A percentile compares a stretch with the other conserved stretches of the same genome.
These are phyloP conservation scores for Adansonia gregorii DNA, from an alignment of 441 rosid species.

Conservation along the genomic window DNA sequence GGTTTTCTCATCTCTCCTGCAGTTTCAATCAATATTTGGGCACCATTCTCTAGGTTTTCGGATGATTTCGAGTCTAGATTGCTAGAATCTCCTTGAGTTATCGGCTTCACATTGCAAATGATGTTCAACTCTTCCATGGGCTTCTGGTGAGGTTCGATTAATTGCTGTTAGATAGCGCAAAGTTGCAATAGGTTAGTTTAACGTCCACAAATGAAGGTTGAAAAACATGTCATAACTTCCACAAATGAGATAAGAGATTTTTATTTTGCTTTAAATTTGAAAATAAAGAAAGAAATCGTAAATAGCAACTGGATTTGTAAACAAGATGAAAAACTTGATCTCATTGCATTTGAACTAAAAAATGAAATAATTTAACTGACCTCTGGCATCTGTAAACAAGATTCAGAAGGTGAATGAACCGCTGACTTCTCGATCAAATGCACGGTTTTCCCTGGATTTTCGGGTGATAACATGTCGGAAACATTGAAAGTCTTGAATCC, in stretches of 20 bases:
- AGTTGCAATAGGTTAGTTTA: slow-evolving; percentile 16
- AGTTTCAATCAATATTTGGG: slow-evolving; percentile 18
- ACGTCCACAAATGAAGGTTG: background rate
- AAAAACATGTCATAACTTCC: background rate
- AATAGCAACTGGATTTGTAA: background rate
- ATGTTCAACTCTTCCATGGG: slow-evolving; percentile 40
- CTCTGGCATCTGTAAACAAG: slow-evolving; percentile 36
- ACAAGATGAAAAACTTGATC: background rate
- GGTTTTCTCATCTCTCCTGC: slow-evolving; percentile 26
- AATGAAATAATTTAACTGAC: slow-evolving; percentile 40
- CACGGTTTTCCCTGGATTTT: slow-evolving; percentile 23
- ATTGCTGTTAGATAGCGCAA: slow-evolving; percentile 42
- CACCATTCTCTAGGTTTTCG: background rate
- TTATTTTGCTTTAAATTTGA: background rate
- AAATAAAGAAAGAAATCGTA: background rate
- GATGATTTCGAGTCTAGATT: slow-evolving; percentile 1
- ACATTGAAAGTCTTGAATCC: slow-evolving; percentile 24
- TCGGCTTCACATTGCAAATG: slow-evolving; percentile 24
- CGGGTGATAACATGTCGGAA: slow-evolving; percentile 20
- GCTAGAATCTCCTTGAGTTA: background rate
- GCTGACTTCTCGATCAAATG: slow-evolving; percentile 15
- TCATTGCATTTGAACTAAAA: slow-evolving; percentile 11
- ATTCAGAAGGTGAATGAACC: slow-evolving; percentile 28
- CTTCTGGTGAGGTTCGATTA: slow-evolving; percentile 31
- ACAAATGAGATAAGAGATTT: background rate